Conservation (phyloP, 345 rosid genomes). For the Pelargonium nanum region DNA sequence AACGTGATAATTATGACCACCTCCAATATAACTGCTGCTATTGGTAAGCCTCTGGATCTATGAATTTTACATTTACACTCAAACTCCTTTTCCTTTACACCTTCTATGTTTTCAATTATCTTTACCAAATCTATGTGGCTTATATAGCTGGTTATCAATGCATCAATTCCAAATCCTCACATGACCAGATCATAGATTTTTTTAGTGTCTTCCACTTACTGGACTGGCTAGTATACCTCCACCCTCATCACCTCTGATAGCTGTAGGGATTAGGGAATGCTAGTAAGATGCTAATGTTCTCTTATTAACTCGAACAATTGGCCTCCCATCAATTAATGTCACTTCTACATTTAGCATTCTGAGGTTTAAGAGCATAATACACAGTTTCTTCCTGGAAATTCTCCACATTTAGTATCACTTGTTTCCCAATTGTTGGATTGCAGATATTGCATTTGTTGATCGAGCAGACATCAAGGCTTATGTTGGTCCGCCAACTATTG, state of each 20-base stretch:
- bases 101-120: not conserved
- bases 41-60: conserved; percentile 44
- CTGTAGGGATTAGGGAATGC: no score
- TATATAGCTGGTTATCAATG: no score
- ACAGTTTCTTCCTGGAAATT: not conserved
- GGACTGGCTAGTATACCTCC: no score
- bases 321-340: no score
- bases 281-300: no score
- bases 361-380: not conserved
- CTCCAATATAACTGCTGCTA: conserved; percentile 95
- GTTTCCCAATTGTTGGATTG: conserved; percentile 14
- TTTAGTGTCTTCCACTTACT: no score
- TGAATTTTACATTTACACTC: conserved; percentile 1
- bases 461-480: conserved; percentile 66
- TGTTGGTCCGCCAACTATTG: conserved; percentile 43
- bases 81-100: not conserved
- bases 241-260: no score
- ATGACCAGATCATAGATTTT: no score
- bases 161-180: no score
- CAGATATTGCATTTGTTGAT: conserved; percentile 95
- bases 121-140: no score
- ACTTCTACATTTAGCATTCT: not conserved
- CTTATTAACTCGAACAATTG: no score
- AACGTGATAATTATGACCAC: conserved; percentile 88
- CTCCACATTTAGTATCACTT: not conserved